Evolutionary conservation across 164 flowering plant species (phyloP), one percentile per base, ranked within the genome.

Genomic region (Umbellularia californica): DNA sequence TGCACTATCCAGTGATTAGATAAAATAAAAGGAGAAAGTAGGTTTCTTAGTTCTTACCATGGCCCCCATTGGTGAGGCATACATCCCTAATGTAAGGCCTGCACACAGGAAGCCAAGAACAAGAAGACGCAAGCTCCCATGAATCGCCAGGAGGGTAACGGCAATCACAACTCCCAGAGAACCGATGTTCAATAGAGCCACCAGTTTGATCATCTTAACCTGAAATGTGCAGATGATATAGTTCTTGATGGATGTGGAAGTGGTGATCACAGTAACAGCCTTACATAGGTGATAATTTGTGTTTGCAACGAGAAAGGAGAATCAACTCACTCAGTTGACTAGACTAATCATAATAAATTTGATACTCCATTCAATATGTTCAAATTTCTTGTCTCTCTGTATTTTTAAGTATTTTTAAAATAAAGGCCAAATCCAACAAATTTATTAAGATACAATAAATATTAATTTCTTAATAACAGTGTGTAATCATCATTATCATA

Each of bases 21-120:
- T 7, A 41, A 55, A 15, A 55, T 15, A 55, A 55, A 55, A 55
- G 60, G 25, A 24, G 50, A 30, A 23, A 3, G 15, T n/a, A 5
- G 35, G 35, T 30, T 30, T 30, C 35, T 30, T 30, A 30, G 35
- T 30, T 22, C 55, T 77, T 85, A 90, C 97, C 89, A 92, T 87
- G 78, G 74, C 83, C 5, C 85, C 58, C 11, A 89, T 58, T 28
- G 97, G 97, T 0, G 95, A 74, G 23, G 84, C 94, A 77, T 89
- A 92, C 95, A 92, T 90, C 72, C 83, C 90, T 11, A 92, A 65
- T 19, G 91, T 89, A 25, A 90, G 78, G 14, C 73, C 86, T 24
- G 94, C 87, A 71, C 94, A 87, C 23, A 92, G 2, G 30, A 86
- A 27, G 65, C 97, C 95, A 6, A 84, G 81, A 9, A 89, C 75